phyloP scores from a whole-genome alignment of 345 rosid species.

The Nephelium lappaceum region DNA sequence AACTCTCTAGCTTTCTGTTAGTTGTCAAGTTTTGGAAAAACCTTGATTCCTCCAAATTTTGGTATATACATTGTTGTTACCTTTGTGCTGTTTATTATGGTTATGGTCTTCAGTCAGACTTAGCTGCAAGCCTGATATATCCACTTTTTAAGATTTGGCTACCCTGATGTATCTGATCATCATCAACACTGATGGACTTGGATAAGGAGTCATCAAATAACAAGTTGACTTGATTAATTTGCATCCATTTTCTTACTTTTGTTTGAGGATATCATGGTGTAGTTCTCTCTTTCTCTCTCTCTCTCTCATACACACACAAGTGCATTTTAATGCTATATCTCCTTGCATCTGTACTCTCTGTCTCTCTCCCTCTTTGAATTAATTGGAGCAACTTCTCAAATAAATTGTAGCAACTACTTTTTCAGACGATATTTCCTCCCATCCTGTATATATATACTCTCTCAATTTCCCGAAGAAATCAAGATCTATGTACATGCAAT shows the following conservation, averaged over 20 bases:
- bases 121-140: background rate
- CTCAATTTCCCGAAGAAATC: background rate
- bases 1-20: background rate
- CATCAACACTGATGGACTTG: background rate
- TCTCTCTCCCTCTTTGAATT: background rate
- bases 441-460: background rate
- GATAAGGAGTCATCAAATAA: background rate
- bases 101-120: background rate
- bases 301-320: background rate
- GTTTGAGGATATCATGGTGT: background rate
- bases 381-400: constrained; percentile 4
- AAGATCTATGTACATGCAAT: background rate
- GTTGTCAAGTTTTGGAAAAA: background rate
- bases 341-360: background rate
- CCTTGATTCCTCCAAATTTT: background rate
- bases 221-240: background rate
- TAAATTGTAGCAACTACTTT: background rate
- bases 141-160: background rate
- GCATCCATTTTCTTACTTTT: background rate
- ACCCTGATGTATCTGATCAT: background rate
- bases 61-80: background rate
- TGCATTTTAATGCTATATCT: background rate
- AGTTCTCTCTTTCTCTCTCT: background rate
- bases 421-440: background rate
- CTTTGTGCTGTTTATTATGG: background rate